These are phyloP conservation scores for Ceratocystis variospora DNA, from an alignment of 2,329 filamentous ascomycete genomes.

Conservation along the genomic window DNA sequence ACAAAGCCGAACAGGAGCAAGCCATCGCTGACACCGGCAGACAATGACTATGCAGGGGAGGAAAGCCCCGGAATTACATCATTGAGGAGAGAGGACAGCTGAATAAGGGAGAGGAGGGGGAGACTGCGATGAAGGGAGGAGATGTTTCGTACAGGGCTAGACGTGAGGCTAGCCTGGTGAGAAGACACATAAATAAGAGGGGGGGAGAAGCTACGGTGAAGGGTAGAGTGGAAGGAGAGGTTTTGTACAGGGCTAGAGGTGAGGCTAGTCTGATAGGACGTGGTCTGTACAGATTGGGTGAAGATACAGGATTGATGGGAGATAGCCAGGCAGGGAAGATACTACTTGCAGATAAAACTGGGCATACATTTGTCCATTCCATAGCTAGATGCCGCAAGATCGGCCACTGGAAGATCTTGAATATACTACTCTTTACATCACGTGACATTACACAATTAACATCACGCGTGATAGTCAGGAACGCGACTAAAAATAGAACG, in stretches of 20 bases:
- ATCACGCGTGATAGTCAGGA: background rate
- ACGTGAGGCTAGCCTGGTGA: background rate
- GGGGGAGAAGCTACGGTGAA: background rate
- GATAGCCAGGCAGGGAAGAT: too few species aligned
- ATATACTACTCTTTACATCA: background rate
- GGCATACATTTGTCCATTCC: background rate
- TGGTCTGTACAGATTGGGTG: too few species aligned
- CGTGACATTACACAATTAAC: background rate
- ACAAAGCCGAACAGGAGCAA: background rate
- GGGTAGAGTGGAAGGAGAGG: background rate
- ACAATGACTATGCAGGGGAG: conserved; percentile 21
- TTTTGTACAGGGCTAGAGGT: background rate
- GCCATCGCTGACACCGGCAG: conserved; percentile 9
- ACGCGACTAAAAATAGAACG: conserved; percentile 1
- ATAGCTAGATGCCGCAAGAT: background rate
- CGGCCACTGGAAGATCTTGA: background rate
- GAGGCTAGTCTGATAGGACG: background rate
- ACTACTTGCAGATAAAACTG: background rate
- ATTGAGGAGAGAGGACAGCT: background rate
- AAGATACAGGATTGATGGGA: too few species aligned
- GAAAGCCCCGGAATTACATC: conserved; percentile 19
- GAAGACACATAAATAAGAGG: background rate
- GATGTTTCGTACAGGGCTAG: background rate
- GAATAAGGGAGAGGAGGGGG: background rate
- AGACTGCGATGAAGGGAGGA: background rate